Evolutionary conservation across 257 asterid species (phyloP).

Genomic region (Mentha longifolia): DNA sequence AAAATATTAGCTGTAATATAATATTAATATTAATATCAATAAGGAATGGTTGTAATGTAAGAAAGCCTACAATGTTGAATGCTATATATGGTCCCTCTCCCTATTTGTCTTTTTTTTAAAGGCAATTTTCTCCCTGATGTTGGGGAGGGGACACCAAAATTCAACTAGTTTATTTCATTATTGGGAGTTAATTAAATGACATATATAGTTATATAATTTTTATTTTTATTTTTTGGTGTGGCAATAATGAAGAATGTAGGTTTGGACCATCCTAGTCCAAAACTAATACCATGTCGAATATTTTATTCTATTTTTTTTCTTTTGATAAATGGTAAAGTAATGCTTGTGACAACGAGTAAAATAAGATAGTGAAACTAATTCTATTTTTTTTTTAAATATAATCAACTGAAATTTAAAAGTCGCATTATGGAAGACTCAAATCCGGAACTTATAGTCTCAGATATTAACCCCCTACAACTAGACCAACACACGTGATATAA

Average conservation of each 20-base stretch:
- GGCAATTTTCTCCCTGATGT: slow-evolving; percentile 24
- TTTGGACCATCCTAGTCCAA: neutral
- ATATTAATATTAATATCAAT: no score
- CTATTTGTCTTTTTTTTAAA: slow-evolving; percentile 17
- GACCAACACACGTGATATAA: no score
- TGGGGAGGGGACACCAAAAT: slow-evolving; percentile 31
- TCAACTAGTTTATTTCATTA: neutral
- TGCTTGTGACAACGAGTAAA: neutral
- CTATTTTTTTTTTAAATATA: no score
- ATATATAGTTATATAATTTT: neutral
- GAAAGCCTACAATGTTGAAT: slow-evolving; percentile 33
- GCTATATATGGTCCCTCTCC: slow-evolving; percentile 31
- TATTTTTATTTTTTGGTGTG: neutral
- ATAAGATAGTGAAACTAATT: neutral
- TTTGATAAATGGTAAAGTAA: neutral
- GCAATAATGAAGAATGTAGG: neutral
- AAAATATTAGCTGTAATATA: slow-evolving; percentile 37
- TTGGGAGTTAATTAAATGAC: neutral
- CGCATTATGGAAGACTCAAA: no score
- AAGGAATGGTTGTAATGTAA: slow-evolving; percentile 21
- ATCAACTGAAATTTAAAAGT: no score
- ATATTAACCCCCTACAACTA: no score
- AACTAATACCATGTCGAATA: neutral
- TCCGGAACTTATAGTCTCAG: no score
- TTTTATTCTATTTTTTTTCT: neutral